Evolutionary conservation across 306 rosid genomes (phyloP), one percentile per base, ranked within the genome.

Genomic region (Cicer cuneatum): DNA sequence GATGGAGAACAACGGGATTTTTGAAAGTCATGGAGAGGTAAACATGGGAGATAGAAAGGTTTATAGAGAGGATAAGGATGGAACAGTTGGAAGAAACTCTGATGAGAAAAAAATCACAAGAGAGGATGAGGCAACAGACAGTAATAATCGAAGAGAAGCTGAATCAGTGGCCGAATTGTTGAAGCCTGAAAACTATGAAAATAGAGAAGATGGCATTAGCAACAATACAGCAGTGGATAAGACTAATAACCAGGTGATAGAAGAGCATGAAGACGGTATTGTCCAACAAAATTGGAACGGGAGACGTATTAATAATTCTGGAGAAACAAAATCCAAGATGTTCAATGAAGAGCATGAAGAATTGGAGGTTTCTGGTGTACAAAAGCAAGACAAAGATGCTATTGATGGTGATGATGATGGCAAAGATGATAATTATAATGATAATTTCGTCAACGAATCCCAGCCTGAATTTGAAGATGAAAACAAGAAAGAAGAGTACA

Each of bases 401-500:
- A 56, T 14, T 59, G 71, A 70, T 6, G 77, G 5, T 5, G 52
- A 13, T 47, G 42, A 15, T 7, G 82, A 80, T 0, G 64, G 70
- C 0, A 40, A 49, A 10, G 83, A 81, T 53, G 81, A 78, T 13
- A 56, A 19, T n/a, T n/a, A n/a, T 8, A 16, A 71, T 3, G 80
- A 74, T 8, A 73, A 69, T 12, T 53, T 73, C 76, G 5, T 43
- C 7, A 75, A 71, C 35, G 82, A 84, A 24, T 48, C 85, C 9
- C 83, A 62, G 5, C 49, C 77, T 2, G 68, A 57, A 16, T 73
- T 42, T 63, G 83, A 78, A 68, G 87, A 74, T 52, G 83, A 78
- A 71, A 85, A 72, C 42, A 87, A 86, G 29, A 77, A 68, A 68
- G 76, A 79, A 37, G 87, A 82, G 53, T 79, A 90, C 83, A 80